Evolutionary conservation across 257 asterid species (phyloP).

Genomic region (Solanum tarijense): DNA sequence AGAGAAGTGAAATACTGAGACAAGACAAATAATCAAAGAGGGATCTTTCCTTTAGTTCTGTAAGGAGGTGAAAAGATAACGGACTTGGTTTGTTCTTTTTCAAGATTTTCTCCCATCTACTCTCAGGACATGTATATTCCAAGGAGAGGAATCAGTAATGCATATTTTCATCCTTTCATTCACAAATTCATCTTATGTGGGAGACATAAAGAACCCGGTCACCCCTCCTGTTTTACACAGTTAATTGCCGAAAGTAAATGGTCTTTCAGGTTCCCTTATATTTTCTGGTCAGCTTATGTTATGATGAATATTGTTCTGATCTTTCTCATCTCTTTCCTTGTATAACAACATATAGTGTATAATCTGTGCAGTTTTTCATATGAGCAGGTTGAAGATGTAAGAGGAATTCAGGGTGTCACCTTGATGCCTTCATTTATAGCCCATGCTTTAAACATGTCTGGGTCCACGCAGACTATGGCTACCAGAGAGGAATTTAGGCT

Average conservation of each 20-base stretch:
- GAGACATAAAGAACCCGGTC: background rate
- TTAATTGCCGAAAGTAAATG: background rate
- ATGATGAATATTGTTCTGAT: background rate
- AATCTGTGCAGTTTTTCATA: background rate
- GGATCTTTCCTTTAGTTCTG: background rate
- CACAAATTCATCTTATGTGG: background rate
- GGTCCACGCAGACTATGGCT: constrained; percentile 53
- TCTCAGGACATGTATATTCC: background rate
- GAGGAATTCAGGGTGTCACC: constrained; percentile 16
- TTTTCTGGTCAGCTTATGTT: background rate
- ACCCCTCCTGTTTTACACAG: background rate
- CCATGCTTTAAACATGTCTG: constrained; percentile 48
- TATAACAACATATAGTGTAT: background rate
- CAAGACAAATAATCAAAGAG: background rate
- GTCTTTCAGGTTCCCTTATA: background rate
- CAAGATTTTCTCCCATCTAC: background rate
- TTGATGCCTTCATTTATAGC: constrained; percentile 52
- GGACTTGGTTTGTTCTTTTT: background rate
- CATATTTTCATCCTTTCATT: background rate
- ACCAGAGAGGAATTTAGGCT: constrained; percentile 59
- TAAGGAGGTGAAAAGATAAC: background rate
- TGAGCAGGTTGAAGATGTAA: background rate
- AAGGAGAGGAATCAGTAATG: background rate
- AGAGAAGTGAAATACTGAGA: background rate
- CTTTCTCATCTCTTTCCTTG: background rate